phyloP scores from a whole-genome alignment of 257 asterid genomes.

The Coffea eugenioides region DNA sequence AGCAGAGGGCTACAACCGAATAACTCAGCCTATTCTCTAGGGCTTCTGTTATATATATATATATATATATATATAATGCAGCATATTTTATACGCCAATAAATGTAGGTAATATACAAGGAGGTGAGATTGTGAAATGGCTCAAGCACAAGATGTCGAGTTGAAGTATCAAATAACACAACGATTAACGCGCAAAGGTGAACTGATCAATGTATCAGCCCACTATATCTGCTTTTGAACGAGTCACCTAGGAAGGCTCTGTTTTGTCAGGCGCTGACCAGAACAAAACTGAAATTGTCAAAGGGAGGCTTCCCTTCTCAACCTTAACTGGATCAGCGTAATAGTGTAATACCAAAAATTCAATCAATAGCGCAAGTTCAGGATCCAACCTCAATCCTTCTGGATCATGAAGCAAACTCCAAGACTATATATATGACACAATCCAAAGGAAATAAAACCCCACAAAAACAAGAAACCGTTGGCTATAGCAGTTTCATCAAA shows the following conservation, averaged over 20 bases:
- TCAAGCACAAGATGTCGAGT: too few relatives aligned
- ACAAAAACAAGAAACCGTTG: not conserved
- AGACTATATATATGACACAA: not conserved
- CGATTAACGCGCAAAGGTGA: not conserved
- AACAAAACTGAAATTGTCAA: not conserved
- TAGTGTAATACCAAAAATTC: not conserved
- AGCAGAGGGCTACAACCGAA: not conserved
- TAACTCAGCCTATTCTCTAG: constrained; percentile 67
- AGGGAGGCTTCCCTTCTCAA: not conserved
- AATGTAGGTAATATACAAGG: too few relatives aligned
- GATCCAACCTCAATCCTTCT: not conserved
- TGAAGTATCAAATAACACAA: too few relatives aligned
- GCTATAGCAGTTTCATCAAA: not conserved
- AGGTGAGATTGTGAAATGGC: too few relatives aligned
- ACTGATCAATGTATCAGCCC: not conserved
- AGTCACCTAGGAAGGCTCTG: constrained; percentile 11
- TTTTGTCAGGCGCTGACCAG: not conserved
- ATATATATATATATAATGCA: too few relatives aligned
- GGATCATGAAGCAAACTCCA: not conserved
- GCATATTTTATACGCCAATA: too few relatives aligned
- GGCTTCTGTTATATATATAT: constrained; percentile 59
- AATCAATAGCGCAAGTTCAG: not conserved
- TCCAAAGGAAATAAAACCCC: not conserved
- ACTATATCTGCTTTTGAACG: constrained; percentile 4
- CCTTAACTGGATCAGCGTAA: not conserved